phyloP scores from a whole-genome alignment of 1,139 yeast species.

The Blastobotrys buckinghamii region DNA sequence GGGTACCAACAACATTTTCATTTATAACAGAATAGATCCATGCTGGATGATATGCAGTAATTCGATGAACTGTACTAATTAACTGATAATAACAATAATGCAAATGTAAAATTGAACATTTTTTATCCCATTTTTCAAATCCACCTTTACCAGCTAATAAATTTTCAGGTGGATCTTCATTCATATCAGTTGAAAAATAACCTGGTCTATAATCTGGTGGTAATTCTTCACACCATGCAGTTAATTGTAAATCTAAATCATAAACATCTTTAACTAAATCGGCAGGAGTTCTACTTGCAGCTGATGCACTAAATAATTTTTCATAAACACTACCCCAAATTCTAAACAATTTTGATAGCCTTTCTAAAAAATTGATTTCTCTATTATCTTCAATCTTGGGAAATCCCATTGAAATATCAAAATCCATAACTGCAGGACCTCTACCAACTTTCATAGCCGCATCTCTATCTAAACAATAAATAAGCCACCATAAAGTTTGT shows the following conservation, averaged over 20 bases:
- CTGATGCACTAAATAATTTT: constrained; percentile 29
- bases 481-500: constrained; percentile 49
- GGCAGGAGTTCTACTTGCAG: constrained; percentile 27
- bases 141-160: background rate
- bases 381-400: constrained; percentile 12
- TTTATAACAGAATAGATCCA: constrained; percentile 21
- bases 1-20: background rate
- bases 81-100: constrained; percentile 25
- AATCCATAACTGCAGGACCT: constrained; percentile 49
- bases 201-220: constrained; percentile 29
- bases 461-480: constrained; percentile 51
- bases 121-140: constrained; percentile 7
- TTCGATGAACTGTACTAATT: constrained; percentile 24
- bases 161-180: constrained; percentile 6
- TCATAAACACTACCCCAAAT: constrained; percentile 27
- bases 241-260: constrained; percentile 30
- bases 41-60: constrained; percentile 31
- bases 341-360: constrained; percentile 18
- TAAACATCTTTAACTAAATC: constrained; percentile 27
- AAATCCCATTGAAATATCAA: constrained; percentile 34
- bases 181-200: background rate
- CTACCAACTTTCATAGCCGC: constrained; percentile 52
- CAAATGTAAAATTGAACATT: constrained; percentile 15
- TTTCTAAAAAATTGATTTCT: constrained; percentile 9
- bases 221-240: constrained; percentile 27